A percentile compares a stretch with the other conserved stretches of the same genome.
Evolutionary conservation across 2,329 filamentous ascomycete genomes (phyloP).

Genomic region (Bipolaris bicolor): DNA sequence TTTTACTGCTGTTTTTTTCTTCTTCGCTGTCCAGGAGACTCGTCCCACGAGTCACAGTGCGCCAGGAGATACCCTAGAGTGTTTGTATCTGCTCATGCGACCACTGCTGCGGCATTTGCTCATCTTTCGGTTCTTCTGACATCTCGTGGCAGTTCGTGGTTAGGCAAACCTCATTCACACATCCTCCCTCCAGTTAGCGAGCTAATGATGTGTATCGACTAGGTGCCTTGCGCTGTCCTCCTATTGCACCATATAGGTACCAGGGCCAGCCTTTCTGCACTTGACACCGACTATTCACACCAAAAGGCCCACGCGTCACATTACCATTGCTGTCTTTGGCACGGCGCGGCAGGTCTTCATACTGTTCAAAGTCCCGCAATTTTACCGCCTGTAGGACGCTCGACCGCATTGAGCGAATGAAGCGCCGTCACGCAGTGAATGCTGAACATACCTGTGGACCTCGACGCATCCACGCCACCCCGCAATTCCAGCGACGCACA

Average conservation of each 20-base stretch:
- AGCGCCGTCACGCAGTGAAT: conserved; percentile 24
- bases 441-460: conserved; percentile 17
- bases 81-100: conserved; percentile 41
- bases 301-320: conserved; percentile 8
- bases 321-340: conserved; percentile 9
- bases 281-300: conserved; percentile 22
- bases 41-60: conserved; percentile 28
- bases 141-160: conserved; percentile 38
- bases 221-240: conserved; percentile 19
- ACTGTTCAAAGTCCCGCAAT: conserved; percentile 14
- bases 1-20: conserved; percentile 21
- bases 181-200: conserved; percentile 20
- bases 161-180: conserved; percentile 19
- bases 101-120: conserved; percentile 20
- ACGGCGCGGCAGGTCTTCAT: conserved; percentile 3
- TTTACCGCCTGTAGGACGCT: conserved; percentile 38
- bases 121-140: conserved; percentile 19
- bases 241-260: conserved; percentile 32
- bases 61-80: conserved; percentile 32
- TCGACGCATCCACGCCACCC: conserved; percentile 16
- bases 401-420: conserved; percentile 29
- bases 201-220: conserved; percentile 26
- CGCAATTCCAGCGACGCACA: conserved; percentile 27
- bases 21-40: conserved; percentile 15
- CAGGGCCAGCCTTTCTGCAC: conserved; percentile 17